Base-by-base conservation (phyloP, 805 yeast species). In the Wickerhamiella kurtzmanii region DNA sequence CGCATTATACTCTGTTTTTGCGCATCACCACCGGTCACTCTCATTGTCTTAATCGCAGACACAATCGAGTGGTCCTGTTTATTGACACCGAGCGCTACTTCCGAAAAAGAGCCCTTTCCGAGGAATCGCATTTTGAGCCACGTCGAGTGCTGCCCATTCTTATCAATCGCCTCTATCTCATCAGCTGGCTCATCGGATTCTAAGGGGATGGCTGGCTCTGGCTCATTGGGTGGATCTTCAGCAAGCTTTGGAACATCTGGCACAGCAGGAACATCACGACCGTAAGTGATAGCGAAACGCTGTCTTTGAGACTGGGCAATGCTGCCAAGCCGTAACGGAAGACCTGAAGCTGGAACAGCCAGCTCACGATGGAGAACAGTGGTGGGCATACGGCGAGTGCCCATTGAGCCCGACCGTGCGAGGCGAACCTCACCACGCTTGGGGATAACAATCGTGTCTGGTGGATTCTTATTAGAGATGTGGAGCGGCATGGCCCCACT, bases 31-130 rank as follows among this genome's bases (percentile, higher is more conserved):
- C 66, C 56, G 1, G 70, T 68, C 37, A 74, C 63, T 16, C 63
- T 64, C 4, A 77, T 70, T 40, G 83, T 73, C 60, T 89, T 89
- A 35, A 89, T 72, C 0, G 96, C 96, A 3, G 79, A 80, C 21
- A 61, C 58, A 17, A 50, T 56, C 15, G 53, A 53, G 15, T 55
- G 56, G 18, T 54, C 55, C 4, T 42, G 41, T 8, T 44, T 50
- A 3, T 25, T 38, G 15, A 53, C 45, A 3, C 69, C 71, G 35
- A 67, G 56, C 5, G 68, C 60, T 19, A 68, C 72, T 38, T 59
- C 55, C 25, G 63, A 55, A 49, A 68, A 68, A n/a, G 70, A 64
- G 4, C 72, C 72, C 21, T 64, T 56, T 3, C 72, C 72, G 2
- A 68, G 55, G 13, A 53, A 52, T 20, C 56, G 46, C 22, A 63